A percentile compares a stretch with the other conserved stretches of the same genome.
phyloP scores from a whole-genome alignment of 768 basidiomycete genomes.

The Termitomyces sp. region DNA sequence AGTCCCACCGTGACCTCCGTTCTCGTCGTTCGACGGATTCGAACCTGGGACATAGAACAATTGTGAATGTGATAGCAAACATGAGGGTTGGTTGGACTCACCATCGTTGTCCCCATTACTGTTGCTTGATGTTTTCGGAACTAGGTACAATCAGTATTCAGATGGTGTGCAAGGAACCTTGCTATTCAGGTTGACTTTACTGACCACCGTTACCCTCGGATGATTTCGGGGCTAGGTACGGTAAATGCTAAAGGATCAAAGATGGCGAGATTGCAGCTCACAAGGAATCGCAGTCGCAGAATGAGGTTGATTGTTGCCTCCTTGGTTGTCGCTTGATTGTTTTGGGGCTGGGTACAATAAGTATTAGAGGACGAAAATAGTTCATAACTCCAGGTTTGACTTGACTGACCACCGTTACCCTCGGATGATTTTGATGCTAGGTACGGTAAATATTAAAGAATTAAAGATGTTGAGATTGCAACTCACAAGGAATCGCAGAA shows the following conservation, averaged over 20 bases:
- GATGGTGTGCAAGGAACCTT: not conserved
- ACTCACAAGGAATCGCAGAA: not conserved
- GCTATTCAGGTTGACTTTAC: not conserved
- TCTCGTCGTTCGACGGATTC: not conserved
- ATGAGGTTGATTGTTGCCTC: not conserved
- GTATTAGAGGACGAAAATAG: not conserved
- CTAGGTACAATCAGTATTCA: not conserved
- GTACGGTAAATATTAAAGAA: not conserved
- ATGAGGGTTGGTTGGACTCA: not conserved
- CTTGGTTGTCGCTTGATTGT: not conserved
- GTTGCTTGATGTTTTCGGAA: not conserved
- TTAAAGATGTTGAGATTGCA: too few species aligned
- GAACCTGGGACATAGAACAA: not conserved
- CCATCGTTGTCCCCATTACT: not conserved
- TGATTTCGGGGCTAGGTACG: not conserved
- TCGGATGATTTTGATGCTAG: too few species aligned
- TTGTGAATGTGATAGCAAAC: not conserved
- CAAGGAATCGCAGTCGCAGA: not conserved
- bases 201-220: not conserved
- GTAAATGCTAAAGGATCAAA: not conserved
- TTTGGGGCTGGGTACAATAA: not conserved
- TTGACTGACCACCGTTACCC: too few species aligned
- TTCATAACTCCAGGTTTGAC: too few species aligned
- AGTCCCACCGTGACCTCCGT: not conserved
- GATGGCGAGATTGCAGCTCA: not conserved